phyloP scores from a whole-genome alignment of 1,284 basidiomycete species.

The Calocybe gambosa region DNA sequence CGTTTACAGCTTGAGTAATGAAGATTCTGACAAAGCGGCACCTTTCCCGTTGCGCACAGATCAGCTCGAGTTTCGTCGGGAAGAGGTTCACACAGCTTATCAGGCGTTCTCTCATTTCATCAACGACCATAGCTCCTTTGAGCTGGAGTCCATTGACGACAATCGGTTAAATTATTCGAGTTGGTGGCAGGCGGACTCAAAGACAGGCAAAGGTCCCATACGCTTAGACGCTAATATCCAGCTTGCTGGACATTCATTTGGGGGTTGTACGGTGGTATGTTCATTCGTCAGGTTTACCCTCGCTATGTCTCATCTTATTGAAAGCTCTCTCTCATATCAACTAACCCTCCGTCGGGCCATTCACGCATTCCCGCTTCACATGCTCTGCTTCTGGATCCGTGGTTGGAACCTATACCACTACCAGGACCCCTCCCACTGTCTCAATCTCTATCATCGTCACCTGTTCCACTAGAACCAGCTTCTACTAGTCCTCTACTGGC shows the following conservation, averaged over 20 bases:
- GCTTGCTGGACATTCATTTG: constrained; percentile 73
- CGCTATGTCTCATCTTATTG: constrained; percentile 4
- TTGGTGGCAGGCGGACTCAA: constrained; percentile 32
- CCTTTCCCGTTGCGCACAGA: constrained; percentile 48
- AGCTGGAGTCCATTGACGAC: constrained; percentile 30
- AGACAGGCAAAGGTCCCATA: constrained; percentile 26
- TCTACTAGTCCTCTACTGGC: constrained; percentile 15
- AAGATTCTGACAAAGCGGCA: constrained; percentile 17
- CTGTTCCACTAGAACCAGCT: not conserved
- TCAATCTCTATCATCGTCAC: constrained; percentile 1
- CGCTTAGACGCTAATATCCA: constrained; percentile 38
- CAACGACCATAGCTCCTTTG: constrained; percentile 21
- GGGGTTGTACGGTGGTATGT: constrained; percentile 66
- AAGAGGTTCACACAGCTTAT: constrained; percentile 61
- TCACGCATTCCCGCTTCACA: constrained; percentile 44
- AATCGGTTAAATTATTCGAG: constrained; percentile 32
- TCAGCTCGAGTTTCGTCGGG: constrained; percentile 60
- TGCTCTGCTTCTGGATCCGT: constrained; percentile 66
- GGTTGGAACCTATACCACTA: constrained; percentile 66
- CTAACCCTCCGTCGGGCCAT: constrained; percentile 34
- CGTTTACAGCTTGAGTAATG: constrained; percentile 26
- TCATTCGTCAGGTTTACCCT: constrained; percentile 7
- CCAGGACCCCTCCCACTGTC: constrained; percentile 40
- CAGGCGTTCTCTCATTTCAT: constrained; percentile 36
- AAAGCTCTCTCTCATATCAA: constrained; percentile 52